Base-by-base conservation (phyloP, 2,329 filamentous ascomycete species). In the Fusarium mangiferae region DNA sequence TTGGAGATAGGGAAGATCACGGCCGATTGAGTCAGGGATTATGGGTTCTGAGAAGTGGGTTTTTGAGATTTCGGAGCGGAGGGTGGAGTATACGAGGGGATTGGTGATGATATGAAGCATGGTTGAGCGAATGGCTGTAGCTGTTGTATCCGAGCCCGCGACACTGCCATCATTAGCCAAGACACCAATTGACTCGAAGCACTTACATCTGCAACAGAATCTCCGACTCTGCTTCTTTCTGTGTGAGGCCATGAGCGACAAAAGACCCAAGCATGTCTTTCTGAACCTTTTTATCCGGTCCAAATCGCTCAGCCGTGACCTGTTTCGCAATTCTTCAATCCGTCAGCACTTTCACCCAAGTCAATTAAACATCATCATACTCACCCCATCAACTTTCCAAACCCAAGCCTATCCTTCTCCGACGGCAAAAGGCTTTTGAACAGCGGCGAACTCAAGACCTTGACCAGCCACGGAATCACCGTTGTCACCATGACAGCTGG, bases 121-220 rank as follows among this genome's bases (percentile, higher is more conserved):
- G 3, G 85, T 88, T 42, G 85, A 82, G 6, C 89, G 85, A 15
- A 91, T 84, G 5, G 85, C 85, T 1, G 87, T 88, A 1, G 89
- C 87, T 0, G 88, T 89, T 7, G 88, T 90, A 68, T 91, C 89
- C 1, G 87, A 88, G 8, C 89, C 89, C 9, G 88, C 89, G 10
- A 89, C 81, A 45, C 84, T 84, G 51, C 58, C 4, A 49, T 1
- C 1, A n/a, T 70, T 41, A 65, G 56, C 5, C 0, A 9, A 4
- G 14, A 5, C 11, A 22, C 3, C 2, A 11, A 13, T 5, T 4
- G 7, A 35, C 0, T 1, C 5, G 1, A 17, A 12, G 4, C 2
- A 66, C 69, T 71, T 49, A 76, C 72, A 77, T 77, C 6, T 78
- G 75, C 1, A 78, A 60, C 3, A 78, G 6, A 14, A 80, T 77